phyloP scores from a whole-genome alignment of 2,329 filamentous ascomycete genomes.

The Diplocarpon mali region DNA sequence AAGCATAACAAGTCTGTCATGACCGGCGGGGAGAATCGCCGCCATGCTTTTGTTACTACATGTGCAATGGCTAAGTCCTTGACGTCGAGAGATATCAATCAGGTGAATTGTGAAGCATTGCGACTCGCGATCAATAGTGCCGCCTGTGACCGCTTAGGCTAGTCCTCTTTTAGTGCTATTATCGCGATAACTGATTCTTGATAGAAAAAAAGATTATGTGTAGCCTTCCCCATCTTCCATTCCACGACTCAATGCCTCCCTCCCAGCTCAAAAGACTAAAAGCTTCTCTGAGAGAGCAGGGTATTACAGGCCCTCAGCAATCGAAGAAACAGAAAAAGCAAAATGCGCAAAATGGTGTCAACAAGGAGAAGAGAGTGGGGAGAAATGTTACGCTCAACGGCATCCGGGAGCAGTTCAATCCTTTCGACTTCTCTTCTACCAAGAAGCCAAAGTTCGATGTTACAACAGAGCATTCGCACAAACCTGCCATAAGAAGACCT shows the following conservation, averaged over 20 bases:
- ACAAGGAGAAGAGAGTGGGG: constrained; percentile 62
- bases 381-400: constrained; percentile 67
- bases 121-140: background rate
- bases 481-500: constrained; percentile 59
- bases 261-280: constrained; percentile 97
- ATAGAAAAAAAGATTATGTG: constrained; percentile 13
- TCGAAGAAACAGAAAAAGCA: constrained; percentile 91
- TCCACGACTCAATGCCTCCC: constrained; percentile 58
- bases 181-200: constrained; percentile 16
- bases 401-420: constrained; percentile 95
- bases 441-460: constrained; percentile 78
- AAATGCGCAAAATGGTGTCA: constrained; percentile 53
- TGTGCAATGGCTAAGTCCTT: constrained; percentile 2
- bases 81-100: no score
- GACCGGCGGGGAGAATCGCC: constrained; percentile 20
- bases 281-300: constrained; percentile 77
- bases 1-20: constrained; percentile 22
- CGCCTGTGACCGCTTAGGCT: background rate
- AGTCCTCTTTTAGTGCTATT: constrained; percentile 2
- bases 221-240: constrained; percentile 4
- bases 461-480: constrained; percentile 41
- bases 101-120: no score
- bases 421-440: constrained; percentile 82
- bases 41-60: constrained; percentile 23
- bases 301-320: constrained; percentile 80